Evolutionary conservation across 176 grass and related monocot genomes (phyloP).

Genomic region (Aechmea fasciata): DNA sequence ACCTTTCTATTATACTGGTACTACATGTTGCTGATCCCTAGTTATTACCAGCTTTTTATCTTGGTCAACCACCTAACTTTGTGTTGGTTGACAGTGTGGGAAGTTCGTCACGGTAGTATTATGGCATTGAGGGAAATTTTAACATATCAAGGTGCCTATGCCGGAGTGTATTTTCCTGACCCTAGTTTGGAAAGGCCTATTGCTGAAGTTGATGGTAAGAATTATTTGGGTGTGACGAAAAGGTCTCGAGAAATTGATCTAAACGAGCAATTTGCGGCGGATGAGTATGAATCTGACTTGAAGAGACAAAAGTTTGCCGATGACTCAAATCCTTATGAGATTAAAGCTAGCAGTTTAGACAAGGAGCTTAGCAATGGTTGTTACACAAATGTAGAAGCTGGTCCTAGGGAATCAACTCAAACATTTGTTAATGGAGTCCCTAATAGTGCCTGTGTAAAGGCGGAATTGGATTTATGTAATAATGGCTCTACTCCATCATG

Average conservation of each 20-base stretch:
- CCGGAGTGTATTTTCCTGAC: slow-evolving; percentile 86
- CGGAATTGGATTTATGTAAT: slow-evolving; percentile 32
- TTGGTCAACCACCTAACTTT: neutral
- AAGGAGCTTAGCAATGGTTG: slow-evolving; percentile 32
- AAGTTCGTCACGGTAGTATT: slow-evolving; percentile 89
- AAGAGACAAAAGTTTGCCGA: slow-evolving; percentile 54
- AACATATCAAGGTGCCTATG: slow-evolving; percentile 90
- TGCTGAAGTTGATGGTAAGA: slow-evolving; percentile 56
- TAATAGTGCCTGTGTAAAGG: slow-evolving; percentile 43
- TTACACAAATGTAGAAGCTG: slow-evolving; percentile 31
- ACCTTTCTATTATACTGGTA: neutral
- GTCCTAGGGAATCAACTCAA: slow-evolving; percentile 18
- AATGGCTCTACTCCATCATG: slow-evolving; percentile 23
- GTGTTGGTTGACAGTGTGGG: slow-evolving; percentile 60
- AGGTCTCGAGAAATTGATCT: slow-evolving; percentile 61
- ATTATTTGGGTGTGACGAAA: slow-evolving; percentile 34
- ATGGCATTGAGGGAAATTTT: slow-evolving; percentile 99
- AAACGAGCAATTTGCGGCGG: slow-evolving; percentile 44
- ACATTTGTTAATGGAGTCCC: slow-evolving; percentile 22
- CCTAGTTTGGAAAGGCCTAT: slow-evolving; percentile 30
- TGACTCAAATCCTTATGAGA: slow-evolving; percentile 19
- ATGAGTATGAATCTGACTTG: slow-evolving; percentile 46
- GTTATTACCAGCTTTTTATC: neutral
- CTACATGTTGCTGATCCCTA: neutral
- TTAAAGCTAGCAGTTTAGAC: slow-evolving; percentile 17